Base-by-base conservation (phyloP, 2,329 filamentous ascomycete species). In the Clonostachys sp. region DNA sequence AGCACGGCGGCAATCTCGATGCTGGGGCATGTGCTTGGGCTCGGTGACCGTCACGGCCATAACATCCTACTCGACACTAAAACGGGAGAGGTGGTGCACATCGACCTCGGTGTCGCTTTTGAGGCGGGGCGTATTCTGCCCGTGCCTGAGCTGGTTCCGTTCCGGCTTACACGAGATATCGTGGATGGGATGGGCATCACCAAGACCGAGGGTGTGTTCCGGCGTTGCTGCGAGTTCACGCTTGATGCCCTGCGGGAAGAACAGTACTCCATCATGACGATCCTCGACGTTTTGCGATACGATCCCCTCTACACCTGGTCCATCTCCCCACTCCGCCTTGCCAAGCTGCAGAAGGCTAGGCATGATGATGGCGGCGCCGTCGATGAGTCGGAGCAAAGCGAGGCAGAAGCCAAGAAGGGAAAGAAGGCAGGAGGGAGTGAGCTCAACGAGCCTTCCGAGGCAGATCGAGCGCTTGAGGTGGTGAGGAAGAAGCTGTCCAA, bases 281-380 rank as follows among this genome's bases (percentile, higher is more conserved):
- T 99, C 46, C 81, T 99, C 17, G 95, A 99, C 61, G 95, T 99
- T 18, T 73, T 99, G 50, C 87, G 95, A n/a, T 97, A 96, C 67
- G 94, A 99, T 74, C 95, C 94, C 2, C 72, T 99, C 51, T 95
- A 97, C 65, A 94, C 84, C 51, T 99, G 94, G 94, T 92, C 89
- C 35, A 84, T 96, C 48, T 94, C 89, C 12, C 83, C 83, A 0
- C 72, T 85, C 34, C 75, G 83, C 17, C 67, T 86, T 49, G 80
- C 81, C 39, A 85, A 84, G 58, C 66, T 86, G 47, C 83, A 86
- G 59, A 80, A 81, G 56, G 81, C 78, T 9, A 73, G 84, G 41
- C 75, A 77, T 39, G 77, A 69, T 38, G 72, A 69, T 5, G 68
- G 78, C 4, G 74, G 56, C 41, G 59, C 55, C 5, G 58, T 65